phyloP scores from a whole-genome alignment of 225 moss, liverwort and hornwort species.

The Antitrichia curtipendula region DNA sequence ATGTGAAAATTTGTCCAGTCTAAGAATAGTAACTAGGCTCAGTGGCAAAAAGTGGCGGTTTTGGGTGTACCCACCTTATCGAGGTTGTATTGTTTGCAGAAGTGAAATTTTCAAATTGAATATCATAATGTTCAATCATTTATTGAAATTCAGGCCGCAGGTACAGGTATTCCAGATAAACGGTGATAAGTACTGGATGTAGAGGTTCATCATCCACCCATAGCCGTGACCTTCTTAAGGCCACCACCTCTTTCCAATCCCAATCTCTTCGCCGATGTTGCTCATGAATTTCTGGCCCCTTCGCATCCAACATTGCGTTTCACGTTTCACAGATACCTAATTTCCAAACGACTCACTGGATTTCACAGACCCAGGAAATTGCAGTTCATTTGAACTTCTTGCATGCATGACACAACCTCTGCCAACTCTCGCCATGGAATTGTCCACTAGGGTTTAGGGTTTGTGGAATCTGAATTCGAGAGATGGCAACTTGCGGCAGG shows the following conservation, averaged over 20 bases:
- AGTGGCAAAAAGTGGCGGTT: no score
- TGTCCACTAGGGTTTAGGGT: neutral
- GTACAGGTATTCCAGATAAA: neutral
- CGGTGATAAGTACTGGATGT: neutral
- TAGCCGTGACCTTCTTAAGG: neutral
- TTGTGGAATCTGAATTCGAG: neutral
- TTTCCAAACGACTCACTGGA: neutral
- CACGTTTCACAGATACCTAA: neutral
- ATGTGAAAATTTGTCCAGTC: no score
- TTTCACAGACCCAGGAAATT: neutral
- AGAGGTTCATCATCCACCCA: neutral
- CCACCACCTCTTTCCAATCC: neutral
- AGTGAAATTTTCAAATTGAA: no score
- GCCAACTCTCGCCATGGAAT: neutral
- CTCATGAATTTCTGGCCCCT: neutral
- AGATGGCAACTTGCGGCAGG: slow-evolving; percentile 3
- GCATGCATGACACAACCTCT: neutral
- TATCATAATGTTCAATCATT: no score
- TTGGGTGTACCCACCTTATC: no score
- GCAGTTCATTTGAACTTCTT: neutral
- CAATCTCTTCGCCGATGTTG: neutral
- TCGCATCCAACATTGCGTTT: neutral
- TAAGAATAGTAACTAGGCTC: no score
- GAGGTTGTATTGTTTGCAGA: no score
- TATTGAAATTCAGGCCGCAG: neutral